Conservation (phyloP, 2,329 filamentous ascomycete genomes). For the Albifimbria verrucaria region DNA sequence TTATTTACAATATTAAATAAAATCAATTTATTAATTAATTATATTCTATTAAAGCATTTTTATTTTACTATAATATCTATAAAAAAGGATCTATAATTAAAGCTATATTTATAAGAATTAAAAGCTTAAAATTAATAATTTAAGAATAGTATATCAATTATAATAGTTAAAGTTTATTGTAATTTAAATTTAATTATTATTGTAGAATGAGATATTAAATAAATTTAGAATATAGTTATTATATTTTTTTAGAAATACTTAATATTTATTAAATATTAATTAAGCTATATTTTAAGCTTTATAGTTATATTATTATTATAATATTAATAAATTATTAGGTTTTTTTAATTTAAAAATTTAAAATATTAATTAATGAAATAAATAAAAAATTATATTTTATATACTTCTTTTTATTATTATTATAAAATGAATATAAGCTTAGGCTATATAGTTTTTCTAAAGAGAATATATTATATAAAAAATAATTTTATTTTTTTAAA, state of each 20-base stretch:
- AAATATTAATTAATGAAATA: too few species aligned
- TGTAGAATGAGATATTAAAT: neutral
- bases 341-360: neutral
- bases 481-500: neutral
- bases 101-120: neutral
- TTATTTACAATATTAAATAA: neutral
- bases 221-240: neutral
- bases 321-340: neutral
- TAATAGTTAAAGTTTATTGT: too few species aligned
- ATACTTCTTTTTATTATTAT: too few species aligned
- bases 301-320: neutral
- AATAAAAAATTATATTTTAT: neutral
- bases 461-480: neutral
- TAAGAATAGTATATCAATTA: too few species aligned
- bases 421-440: neutral
- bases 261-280: neutral
- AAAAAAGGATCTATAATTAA: neutral
- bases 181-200: neutral
- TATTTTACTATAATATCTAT: neutral
- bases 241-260: neutral
- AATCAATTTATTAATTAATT: neutral
- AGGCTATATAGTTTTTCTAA: too few species aligned
- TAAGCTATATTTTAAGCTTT: neutral
- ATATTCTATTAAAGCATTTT: neutral
- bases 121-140: neutral